Evolutionary conservation across 495 filamentous ascomycete genomes (phyloP), one percentile per base, ranked within the genome.

Genomic region (Aspergillus homomorphus): DNA sequence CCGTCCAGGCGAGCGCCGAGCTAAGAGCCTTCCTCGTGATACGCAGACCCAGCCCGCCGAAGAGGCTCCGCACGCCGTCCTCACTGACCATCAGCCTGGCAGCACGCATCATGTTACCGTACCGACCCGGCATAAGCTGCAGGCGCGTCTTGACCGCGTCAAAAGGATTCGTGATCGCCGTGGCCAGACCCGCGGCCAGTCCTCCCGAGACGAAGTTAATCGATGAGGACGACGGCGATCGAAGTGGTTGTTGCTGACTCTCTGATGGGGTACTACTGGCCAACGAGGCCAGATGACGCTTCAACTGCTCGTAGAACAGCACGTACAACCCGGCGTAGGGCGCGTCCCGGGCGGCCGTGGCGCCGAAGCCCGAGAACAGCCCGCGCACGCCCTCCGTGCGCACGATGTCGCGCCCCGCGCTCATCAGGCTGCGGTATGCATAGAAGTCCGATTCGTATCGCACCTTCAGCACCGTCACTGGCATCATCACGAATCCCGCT

Each of bases 241-340:
- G 50, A 16, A 53, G 51, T 16, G 62, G 62, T 16, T 62, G 51
- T 19, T 57, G 42, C 9, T 24, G 6, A n/a, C n/a, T n/a, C 4
- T 55, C 22, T 1, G n/a, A 6, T 24, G 38, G 48, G 12, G 12
- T 20, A 46, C 23, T 22, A 43, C 15, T 43, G 38, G 24, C 62
- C 53, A 77, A 61, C 24, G 59, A 62, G 15, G 80, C 81, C 5
- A 97, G 71, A 3, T 77, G 73, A 46, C 81, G 82, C 71, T 99
- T 99, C 53, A 83, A 74, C 64, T 93, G 87, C 71, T 99, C 94
- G 74, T 99, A 99, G 59, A 96, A 90, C 19, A 96, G 73, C 0
- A 99, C 90, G 69, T 99, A 99, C 0, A 97, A 76, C 0, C 94
- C 94, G 0, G 95, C 94, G 69, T 97, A 98, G 1, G 94, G 94